Evolutionary conservation across 495 filamentous ascomycete genomes (phyloP).

Genomic region (Neurospora intermedia): DNA sequence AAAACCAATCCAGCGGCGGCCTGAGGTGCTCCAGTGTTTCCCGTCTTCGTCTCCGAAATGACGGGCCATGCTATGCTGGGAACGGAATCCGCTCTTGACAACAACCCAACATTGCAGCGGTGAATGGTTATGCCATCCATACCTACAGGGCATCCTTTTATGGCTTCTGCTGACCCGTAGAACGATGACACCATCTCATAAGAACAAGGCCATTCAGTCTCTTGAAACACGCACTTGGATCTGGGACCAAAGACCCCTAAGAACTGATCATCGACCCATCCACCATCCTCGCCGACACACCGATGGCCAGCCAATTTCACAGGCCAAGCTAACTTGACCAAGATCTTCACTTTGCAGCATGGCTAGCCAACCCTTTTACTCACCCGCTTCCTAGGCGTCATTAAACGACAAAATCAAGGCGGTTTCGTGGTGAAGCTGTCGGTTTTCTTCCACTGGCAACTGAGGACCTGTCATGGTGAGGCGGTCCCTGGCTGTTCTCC

Average conservation of each 20-base stretch:
- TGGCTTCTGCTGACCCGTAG: slow-evolving; percentile 1
- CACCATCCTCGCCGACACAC: neutral
- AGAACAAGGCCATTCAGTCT: neutral
- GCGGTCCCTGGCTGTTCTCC: slow-evolving; percentile 1
- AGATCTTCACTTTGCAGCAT: neutral
- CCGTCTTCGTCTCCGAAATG: slow-evolving; percentile 17
- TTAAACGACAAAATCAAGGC: neutral
- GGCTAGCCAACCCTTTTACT: neutral
- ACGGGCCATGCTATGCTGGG: slow-evolving; percentile 11
- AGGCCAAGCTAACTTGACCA: neutral
- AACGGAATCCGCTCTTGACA: neutral
- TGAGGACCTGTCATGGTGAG: slow-evolving; percentile 9
- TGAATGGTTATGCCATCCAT: slow-evolving; percentile 5
- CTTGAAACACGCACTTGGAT: neutral
- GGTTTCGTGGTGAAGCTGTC: slow-evolving; percentile 2
- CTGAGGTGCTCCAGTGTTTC: neutral
- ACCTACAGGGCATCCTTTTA: neutral
- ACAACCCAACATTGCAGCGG: neutral
- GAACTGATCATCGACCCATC: neutral
- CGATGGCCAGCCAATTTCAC: neutral
- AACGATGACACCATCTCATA: neutral
- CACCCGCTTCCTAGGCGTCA: neutral
- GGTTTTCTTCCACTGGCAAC: slow-evolving; percentile 16
- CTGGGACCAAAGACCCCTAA: neutral
- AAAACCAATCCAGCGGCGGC: neutral